phyloP scores from a whole-genome alignment of 192 early-diverging fungal genomes.

The Coemansia sp. region DNA sequence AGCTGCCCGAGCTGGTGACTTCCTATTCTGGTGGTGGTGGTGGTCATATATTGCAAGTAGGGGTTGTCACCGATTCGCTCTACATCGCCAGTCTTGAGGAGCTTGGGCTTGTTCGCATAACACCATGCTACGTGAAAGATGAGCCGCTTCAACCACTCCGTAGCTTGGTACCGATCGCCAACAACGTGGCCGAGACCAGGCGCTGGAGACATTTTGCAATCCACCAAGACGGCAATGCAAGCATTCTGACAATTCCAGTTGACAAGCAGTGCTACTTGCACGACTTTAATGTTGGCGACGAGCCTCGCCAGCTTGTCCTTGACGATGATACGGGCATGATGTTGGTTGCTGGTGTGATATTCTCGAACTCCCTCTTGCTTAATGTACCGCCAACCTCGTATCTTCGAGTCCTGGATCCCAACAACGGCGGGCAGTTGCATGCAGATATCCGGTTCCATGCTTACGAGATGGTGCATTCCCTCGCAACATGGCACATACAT shows the following conservation, averaged over 20 bases:
- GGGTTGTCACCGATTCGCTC: conserved; percentile 1
- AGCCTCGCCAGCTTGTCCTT: conserved; percentile 29
- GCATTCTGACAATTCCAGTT: conserved; percentile 12
- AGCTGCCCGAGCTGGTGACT: background rate
- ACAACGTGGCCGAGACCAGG: background rate
- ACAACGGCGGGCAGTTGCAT: conserved; percentile 3
- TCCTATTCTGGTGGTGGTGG: background rate
- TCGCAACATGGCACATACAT: conserved; percentile 35
- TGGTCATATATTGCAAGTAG: background rate
- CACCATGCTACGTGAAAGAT: conserved; percentile 13
- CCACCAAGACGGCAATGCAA: conserved; percentile 1
- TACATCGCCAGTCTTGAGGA: conserved; percentile 4
- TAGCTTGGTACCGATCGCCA: background rate
- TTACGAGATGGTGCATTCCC: conserved; percentile 24
- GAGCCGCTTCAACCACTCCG: background rate
- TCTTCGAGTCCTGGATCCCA: conserved; percentile 23
- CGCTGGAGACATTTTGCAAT: conserved; percentile 8
- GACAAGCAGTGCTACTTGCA: conserved; percentile 19
- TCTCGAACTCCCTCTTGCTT: background rate
- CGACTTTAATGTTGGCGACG: conserved; percentile 13
- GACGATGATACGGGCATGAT: conserved; percentile 36
- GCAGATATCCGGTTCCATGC: conserved; percentile 21
- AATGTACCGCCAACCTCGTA: conserved; percentile 9
- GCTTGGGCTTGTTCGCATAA: conserved; percentile 12
- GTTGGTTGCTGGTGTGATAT: conserved; percentile 20